Evolutionary conservation across 805 yeast species (phyloP), one percentile per base, ranked within the genome.

Genomic region (Debaryomyces hansenii): DNA sequence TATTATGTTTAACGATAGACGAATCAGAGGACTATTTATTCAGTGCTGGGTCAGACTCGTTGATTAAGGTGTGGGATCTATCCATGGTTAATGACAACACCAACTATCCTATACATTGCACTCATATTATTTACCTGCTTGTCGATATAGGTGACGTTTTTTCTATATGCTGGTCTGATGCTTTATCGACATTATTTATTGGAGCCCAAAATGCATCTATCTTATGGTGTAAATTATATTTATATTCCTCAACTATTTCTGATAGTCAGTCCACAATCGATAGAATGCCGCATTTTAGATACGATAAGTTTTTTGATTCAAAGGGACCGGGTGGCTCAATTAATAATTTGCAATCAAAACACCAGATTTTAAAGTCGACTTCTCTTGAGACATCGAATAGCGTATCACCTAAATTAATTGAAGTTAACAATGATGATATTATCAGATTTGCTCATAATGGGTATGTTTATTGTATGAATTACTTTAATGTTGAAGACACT

Each of bases 141-240:
- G 77, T 86, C 31, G 99, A 92, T 67, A 85, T 92, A 42, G 99
- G 99, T 42, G 99, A 92, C 64, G 86, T 92, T 14, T 92, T 92
- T 60, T 85, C 96, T 7, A 67, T 92, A 29, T 79, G 83, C 6
- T 89, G 94, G 82, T 75, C 84, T 12, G 78, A 80, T 15, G 53
- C 67, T 1, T 62, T 79, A 9, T 75, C 82, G 40, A 80, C 88
- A 0, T 71, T 92, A 4, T 88, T 84, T 51, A 79, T 89, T 56
- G 99, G 99, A 4, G 85, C 96, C 10, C 98, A 94, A 63, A 92
- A 91, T 61, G 97, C 98, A 3, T 79, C 91, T 1, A 78, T 92
- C 14, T 78, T 88, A 36, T 92, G 87, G 82, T 83, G 88, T 47
- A 77, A 77, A 24, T 43, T 62, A 11, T 48, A 50, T 24, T 44